Evolutionary conservation across 2,329 filamentous ascomycete species (phyloP).

Genomic region (Hypoxylon sp.): DNA sequence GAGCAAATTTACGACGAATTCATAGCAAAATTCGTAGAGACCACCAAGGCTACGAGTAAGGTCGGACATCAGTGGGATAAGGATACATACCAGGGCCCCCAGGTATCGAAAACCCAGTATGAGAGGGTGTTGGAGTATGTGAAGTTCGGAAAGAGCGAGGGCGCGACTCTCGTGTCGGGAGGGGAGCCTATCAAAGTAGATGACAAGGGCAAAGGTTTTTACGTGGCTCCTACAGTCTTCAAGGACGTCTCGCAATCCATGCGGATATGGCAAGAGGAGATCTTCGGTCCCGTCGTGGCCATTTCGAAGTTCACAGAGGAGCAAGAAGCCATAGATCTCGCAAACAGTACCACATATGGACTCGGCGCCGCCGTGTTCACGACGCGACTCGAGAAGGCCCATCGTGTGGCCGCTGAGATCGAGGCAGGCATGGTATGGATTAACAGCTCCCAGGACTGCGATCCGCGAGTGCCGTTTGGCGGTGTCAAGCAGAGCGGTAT

Average conservation of each 20-base stretch:
- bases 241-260: constrained; percentile 9
- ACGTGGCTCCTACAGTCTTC: constrained; percentile 12
- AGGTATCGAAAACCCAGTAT: constrained; percentile 17
- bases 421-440: constrained; percentile 19
- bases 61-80: constrained; percentile 15
- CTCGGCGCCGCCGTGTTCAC: constrained; percentile 18
- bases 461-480: constrained; percentile 8
- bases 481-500: constrained; percentile 18
- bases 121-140: constrained; percentile 12
- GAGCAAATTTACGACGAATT: constrained; percentile 17
- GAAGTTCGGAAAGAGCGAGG: constrained; percentile 12
- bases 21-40: constrained; percentile 4
- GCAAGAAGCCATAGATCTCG: constrained; percentile 17
- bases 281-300: constrained; percentile 14
- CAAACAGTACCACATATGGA: constrained; percentile 17
- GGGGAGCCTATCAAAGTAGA: constrained; percentile 3
- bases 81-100: constrained; percentile 16
- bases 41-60: constrained; percentile 2
- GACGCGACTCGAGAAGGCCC: neutral
- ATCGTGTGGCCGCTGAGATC: constrained; percentile 9
- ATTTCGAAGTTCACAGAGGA: constrained; percentile 10
- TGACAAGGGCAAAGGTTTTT: constrained; percentile 3
- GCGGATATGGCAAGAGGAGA: constrained; percentile 19
- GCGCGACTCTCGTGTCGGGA: constrained; percentile 5
- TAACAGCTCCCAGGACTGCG: constrained; percentile 8